Evolutionary conservation across 352 stramenopile species (phyloP), one percentile per base, ranked within the genome.

Genomic region (Pythium vanterpoolii): DNA sequence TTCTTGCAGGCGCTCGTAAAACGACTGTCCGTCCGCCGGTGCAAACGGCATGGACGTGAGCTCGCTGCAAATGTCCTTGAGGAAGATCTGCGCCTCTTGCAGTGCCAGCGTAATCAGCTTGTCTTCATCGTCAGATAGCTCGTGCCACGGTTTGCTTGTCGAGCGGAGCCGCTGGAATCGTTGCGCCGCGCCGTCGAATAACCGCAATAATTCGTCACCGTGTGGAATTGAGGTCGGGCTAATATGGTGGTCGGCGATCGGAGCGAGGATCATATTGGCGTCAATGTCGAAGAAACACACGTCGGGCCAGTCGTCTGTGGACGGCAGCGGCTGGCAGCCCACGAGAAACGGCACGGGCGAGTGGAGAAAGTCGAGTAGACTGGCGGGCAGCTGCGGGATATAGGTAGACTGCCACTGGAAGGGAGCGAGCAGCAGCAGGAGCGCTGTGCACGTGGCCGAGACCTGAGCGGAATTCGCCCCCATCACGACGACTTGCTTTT

Each of bases 331-430:
- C 38, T 93, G 83, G 28, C 79, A 89, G 3, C 81, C 85, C 2
- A 79, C 83, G 18, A 95, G 71, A 49, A 90, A 95, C 10, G 83
- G 85, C 4, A 95, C 85, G 9, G 85, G 83, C 8, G 85, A 95
- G 56, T 95, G 85, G 28, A 95, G 64, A 58, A 95, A 93, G 55
- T 93, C 85, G 27, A 91, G 60, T 14, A 95, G 49, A 9, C 66
- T 75, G 21, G 77, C 80, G 18, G 85, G 85, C 10, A 95, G 48
- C 56, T 93, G 47, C 4, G 83, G 85, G n/a, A 95, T 95, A 40
- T 92, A 95, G 13, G 85, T 95, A 18, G 83, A 95, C 69, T 95
- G 85, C 83, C 85, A 95, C 69, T 91, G 83, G 56, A 89, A 95
- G n/a, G 85, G 85, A 26, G 81, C 59, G 5, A 95, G 61, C 8